Evolutionary conservation across 768 basidiomycete species (phyloP), one percentile per base, ranked within the genome.

Genomic region (Mycena epipterygia): DNA sequence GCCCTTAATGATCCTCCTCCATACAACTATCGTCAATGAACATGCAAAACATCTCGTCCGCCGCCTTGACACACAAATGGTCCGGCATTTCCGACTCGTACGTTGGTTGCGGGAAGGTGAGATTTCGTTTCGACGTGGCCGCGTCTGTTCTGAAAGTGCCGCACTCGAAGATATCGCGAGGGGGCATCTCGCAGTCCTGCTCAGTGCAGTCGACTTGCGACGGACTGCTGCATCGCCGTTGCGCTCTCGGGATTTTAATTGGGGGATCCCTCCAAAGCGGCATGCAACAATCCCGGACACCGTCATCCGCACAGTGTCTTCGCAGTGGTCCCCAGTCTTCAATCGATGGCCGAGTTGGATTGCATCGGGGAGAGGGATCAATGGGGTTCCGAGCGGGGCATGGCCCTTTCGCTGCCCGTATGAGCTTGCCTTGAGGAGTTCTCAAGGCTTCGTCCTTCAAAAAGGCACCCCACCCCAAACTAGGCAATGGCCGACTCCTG

Each of bases 21-120:
- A 70, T 70, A 37, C 58, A 70, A 11, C 9, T 61, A 51, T 70
- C 64, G 44, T 70, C 64, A 25, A 70, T 65, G 52, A 70, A 70
- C 69, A 70, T 70, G 21, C 21, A 1, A 56, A 70, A 70, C 64
- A 70, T 48, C 25, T 70, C 64, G 49, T 70, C 69, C 12, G 69
- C 69, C 2, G 63, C 64, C 42, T 61, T 30, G 35, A 42, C 44
- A n/a, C 58, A 65, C 9, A 33, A 33, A 23, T 39, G 35, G 23
- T 70, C 63, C 23, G 63, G 29, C 57, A 70, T 58, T 14, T 11
- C 48, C 5, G 48, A 25, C 35, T 21, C 32, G n/a, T 17, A 35
- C 12, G 5, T 32, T 9, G 21, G 35, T 21, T 21, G 25, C 25
- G n/a, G 41, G 37, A 29, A 6, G 35, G 27, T 4, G 35, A 11